A percentile compares a stretch with the other conserved stretches of the same genome.
These are phyloP conservation scores for Didymella arachidicola DNA, from an alignment of 2,329 filamentous ascomycete genomes.

Conservation along the genomic window DNA sequence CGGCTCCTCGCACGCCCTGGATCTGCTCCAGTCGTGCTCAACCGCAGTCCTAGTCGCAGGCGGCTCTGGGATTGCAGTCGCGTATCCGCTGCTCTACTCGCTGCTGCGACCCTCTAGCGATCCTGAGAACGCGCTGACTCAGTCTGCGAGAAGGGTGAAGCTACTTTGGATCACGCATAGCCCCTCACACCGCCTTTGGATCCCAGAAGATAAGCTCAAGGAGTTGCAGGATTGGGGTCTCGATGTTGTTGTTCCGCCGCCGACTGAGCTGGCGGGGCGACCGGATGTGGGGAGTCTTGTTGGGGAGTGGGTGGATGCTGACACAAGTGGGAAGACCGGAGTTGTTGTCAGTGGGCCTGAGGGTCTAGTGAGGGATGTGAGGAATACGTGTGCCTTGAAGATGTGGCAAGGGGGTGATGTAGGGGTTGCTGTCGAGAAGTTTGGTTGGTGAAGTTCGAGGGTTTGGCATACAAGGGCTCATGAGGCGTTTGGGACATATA, in stretches of 20 bases:
- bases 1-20: conserved; percentile 64
- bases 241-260: conserved; percentile 62
- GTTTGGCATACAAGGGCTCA: background rate
- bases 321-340: conserved; percentile 51
- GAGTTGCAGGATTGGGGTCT: conserved; percentile 61
- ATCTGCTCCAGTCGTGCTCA: conserved; percentile 60
- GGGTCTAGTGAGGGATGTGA: conserved; percentile 65
- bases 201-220: conserved; percentile 59
- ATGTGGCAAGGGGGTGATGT: conserved; percentile 60
- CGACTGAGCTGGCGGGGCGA: conserved; percentile 62
- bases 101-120: conserved; percentile 45
- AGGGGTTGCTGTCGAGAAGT: conserved; percentile 69
- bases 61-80: conserved; percentile 70
- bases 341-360: conserved; percentile 70
- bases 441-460: conserved; percentile 62
- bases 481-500: background rate
- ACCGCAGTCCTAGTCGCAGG: conserved; percentile 66
- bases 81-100: conserved; percentile 67
- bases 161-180: conserved; percentile 69
- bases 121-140: conserved; percentile 9
- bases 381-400: conserved; percentile 64
- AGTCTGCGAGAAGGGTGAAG: conserved; percentile 51
- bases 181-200: conserved; percentile 62
- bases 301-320: conserved; percentile 45
- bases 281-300: conserved; percentile 62